These are phyloP conservation scores for Agaricus blazei DNA, from an alignment of 768 basidiomycete genomes.

Conservation along the genomic window DNA sequence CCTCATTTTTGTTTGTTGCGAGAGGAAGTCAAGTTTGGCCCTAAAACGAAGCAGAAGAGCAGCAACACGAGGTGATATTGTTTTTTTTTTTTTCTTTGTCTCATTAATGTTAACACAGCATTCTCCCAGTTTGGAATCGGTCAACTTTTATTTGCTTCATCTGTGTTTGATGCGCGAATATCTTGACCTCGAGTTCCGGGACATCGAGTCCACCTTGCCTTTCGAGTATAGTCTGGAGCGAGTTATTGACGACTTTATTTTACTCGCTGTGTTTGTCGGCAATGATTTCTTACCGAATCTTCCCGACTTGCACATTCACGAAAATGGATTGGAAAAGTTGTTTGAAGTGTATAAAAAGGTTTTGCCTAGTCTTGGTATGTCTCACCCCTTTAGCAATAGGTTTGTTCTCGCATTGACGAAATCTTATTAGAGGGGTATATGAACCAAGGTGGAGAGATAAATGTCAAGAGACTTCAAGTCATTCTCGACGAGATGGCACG, in stretches of 20 bases:
- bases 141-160: slow-evolving; percentile 93
- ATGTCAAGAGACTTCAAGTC: slow-evolving; percentile 73
- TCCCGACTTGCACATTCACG: slow-evolving; percentile 95
- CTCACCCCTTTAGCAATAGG: background rate
- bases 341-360: slow-evolving; percentile 96
- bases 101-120: slow-evolving; percentile 17
- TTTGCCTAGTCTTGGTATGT: slow-evolving; percentile 66
- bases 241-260: slow-evolving; percentile 96
- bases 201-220: slow-evolving; percentile 57
- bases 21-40: slow-evolving; percentile 98
- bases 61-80: slow-evolving; percentile 35
- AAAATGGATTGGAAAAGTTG: slow-evolving; percentile 88
- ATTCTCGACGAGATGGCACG: slow-evolving; percentile 84
- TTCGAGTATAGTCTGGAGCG: slow-evolving; percentile 90
- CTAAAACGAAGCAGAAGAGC: slow-evolving; percentile 67
- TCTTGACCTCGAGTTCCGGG: slow-evolving; percentile 89
- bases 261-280: slow-evolving; percentile 94
- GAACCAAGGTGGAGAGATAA: slow-evolving; percentile 84
- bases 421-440: slow-evolving; percentile 74
- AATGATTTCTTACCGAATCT: slow-evolving; percentile 97
- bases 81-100: background rate
- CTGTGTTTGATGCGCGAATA: slow-evolving; percentile 95
- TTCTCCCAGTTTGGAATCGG: slow-evolving; percentile 52
- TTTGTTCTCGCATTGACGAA: background rate
- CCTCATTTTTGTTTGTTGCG: slow-evolving; percentile 97